A percentile compares a stretch with the other conserved stretches of the same genome.
Conservation (phyloP, 1,139 yeast genomes). For the Pichia sp. region DNA sequence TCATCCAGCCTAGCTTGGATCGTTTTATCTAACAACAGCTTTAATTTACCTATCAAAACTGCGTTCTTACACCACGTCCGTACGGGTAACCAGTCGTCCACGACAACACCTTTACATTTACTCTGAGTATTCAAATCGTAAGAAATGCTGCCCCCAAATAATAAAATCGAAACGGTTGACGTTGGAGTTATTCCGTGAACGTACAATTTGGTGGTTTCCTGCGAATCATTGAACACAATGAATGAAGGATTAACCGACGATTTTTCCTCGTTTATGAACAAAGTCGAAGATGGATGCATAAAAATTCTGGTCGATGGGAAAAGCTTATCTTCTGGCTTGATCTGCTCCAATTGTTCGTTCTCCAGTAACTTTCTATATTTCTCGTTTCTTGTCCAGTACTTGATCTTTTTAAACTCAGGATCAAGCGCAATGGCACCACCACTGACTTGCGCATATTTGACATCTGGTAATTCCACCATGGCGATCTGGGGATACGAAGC, state of each 20-base stretch:
- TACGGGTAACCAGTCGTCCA: slow-evolving; percentile 77
- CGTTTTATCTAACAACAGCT: slow-evolving; percentile 57
- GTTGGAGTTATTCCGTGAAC: slow-evolving; percentile 76
- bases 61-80: slow-evolving; percentile 94
- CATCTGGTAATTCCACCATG: slow-evolving; percentile 73
- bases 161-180: slow-evolving; percentile 55
- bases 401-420: slow-evolving; percentile 68
- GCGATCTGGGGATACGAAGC: slow-evolving; percentile 79
- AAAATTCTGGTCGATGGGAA: slow-evolving; percentile 64
- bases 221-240: slow-evolving; percentile 46
- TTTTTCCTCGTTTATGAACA: slow-evolving; percentile 33
- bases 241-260: slow-evolving; percentile 27
- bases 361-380: slow-evolving; percentile 9
- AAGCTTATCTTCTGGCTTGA: slow-evolving; percentile 9
- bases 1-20: slow-evolving; percentile 49
- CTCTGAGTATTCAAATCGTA: slow-evolving; percentile 50
- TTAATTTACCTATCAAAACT: slow-evolving; percentile 64
- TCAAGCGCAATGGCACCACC: slow-evolving; percentile 80
- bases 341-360: slow-evolving; percentile 3
- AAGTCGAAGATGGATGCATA: slow-evolving; percentile 73
- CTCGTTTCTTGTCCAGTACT: slow-evolving; percentile 65
- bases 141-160: slow-evolving; percentile 71
- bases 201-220: slow-evolving; percentile 59
- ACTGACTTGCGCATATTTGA: slow-evolving; percentile 60
- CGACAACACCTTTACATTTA: slow-evolving; percentile 54